Percentiles rank a stretch among this genome's conserved stretches.
phyloP scores from a whole-genome alignment of 1,284 basidiomycete species.

The Somion occarium region DNA sequence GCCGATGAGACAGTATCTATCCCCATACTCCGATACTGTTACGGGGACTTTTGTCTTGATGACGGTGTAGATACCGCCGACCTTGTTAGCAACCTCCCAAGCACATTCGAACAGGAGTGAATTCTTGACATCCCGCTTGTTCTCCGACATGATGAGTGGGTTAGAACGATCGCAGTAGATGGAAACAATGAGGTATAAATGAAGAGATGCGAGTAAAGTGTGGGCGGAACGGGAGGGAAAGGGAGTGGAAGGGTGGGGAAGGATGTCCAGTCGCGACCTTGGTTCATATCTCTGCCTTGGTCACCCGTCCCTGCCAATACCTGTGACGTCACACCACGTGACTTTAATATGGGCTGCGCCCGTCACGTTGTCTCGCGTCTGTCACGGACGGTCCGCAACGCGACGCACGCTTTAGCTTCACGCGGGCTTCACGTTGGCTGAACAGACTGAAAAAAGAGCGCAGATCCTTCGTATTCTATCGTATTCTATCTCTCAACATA shows the following conservation, averaged over 20 bases:
- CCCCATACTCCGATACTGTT: slow-evolving; percentile 90
- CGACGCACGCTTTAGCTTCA: too few relatives aligned
- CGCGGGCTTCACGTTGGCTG: too few relatives aligned
- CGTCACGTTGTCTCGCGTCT: too few relatives aligned
- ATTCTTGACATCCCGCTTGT: slow-evolving; percentile 71
- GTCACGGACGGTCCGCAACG: too few relatives aligned
- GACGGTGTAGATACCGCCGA: slow-evolving; percentile 98
- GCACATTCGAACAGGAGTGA: slow-evolving; percentile 86
- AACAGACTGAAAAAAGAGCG: too few relatives aligned
- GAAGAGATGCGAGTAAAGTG: slow-evolving; percentile 4
- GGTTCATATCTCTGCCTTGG: slow-evolving; percentile 1
- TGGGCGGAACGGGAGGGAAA: background rate
- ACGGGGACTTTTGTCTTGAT: slow-evolving; percentile 99
- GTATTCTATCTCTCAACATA: too few relatives aligned
- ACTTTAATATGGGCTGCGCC: too few relatives aligned
- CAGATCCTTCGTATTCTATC: too few relatives aligned
- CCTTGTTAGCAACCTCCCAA: slow-evolving; percentile 96
- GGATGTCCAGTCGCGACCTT: slow-evolving; percentile 3
- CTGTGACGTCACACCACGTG: slow-evolving; percentile 18
- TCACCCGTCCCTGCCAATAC: background rate
- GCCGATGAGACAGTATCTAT: slow-evolving; percentile 91
- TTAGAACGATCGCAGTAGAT: background rate
- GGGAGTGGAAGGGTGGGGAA: background rate
- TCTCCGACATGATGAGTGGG: slow-evolving; percentile 26
- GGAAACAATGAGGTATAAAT: background rate